Evolutionary conservation across 768 basidiomycete species (phyloP).

Genomic region (Suillus luteus): DNA sequence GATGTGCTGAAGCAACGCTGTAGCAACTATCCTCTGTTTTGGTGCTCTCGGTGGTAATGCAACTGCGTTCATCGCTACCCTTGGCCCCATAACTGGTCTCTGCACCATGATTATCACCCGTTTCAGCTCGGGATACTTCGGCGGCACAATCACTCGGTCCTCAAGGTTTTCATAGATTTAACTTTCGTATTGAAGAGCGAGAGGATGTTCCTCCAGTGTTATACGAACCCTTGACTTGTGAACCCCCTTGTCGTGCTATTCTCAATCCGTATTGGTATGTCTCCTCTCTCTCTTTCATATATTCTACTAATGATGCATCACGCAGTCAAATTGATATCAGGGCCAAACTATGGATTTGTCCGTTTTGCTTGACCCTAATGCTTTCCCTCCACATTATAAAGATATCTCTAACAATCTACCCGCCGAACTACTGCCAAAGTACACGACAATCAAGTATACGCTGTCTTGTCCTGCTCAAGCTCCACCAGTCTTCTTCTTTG

Average conservation of each 20-base stretch:
- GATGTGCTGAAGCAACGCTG: no score
- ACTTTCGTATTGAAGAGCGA: no score
- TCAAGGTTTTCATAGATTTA: no score
- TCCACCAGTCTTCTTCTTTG: slow-evolving; percentile 95
- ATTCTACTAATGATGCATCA: slow-evolving; percentile 9
- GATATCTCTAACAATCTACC: slow-evolving; percentile 97
- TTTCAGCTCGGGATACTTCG: no score
- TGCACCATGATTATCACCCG: no score
- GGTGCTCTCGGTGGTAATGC: no score
- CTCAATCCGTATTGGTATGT: slow-evolving; percentile 95
- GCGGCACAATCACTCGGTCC: no score
- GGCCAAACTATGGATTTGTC: slow-evolving; percentile 79
- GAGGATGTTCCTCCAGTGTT: no score
- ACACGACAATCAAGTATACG: slow-evolving; percentile 99
- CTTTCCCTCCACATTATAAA: slow-evolving; percentile 96
- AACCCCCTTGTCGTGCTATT: slow-evolving; percentile 95
- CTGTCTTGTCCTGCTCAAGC: slow-evolving; percentile 87
- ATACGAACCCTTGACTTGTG: slow-evolving; percentile 50
- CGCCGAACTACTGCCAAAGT: slow-evolving; percentile 93
- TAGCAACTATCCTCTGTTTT: no score
- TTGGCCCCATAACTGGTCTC: slow-evolving; percentile 17
- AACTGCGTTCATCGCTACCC: no score
- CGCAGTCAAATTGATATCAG: slow-evolving; percentile 96
- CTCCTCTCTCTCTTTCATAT: not conserved
- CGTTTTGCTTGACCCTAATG: slow-evolving; percentile 94